A percentile compares a stretch with the other conserved stretches of the same genome.
Conservation (phyloP, 352 stramenopile species). For the Phytophthora crassamura region DNA sequence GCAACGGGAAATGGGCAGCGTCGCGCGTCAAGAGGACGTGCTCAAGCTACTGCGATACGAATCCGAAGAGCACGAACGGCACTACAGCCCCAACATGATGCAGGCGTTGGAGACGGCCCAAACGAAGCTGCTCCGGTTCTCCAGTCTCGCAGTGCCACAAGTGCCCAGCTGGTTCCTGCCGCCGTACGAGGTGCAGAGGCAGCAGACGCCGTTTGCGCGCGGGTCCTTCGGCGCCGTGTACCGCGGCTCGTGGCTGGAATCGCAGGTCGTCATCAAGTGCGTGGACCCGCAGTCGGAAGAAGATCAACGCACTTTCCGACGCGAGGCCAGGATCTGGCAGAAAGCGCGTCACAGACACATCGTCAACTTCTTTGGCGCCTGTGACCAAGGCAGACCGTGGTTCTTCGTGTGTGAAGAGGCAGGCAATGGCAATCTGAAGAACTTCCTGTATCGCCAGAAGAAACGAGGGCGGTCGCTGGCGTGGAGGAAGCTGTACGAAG, state of each 20-base stretch:
- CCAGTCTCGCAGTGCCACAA: slow-evolving; percentile 3
- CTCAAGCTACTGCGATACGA: slow-evolving; percentile 27
- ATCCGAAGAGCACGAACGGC: slow-evolving; percentile 1
- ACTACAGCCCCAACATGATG: slow-evolving; percentile 18
- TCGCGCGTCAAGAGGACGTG: slow-evolving; percentile 1
- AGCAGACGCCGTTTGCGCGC: slow-evolving; percentile 4
- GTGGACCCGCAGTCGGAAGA: slow-evolving; percentile 12
- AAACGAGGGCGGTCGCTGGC: slow-evolving; percentile 8
- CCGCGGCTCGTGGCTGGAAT: slow-evolving; percentile 23
- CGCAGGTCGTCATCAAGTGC: slow-evolving; percentile 30
- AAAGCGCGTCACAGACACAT: slow-evolving; percentile 24
- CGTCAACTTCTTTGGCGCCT: slow-evolving; percentile 33
- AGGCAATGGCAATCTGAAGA: slow-evolving; percentile 19
- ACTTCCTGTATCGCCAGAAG: slow-evolving; percentile 20
- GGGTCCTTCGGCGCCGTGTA: slow-evolving; percentile 24
- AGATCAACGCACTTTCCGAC: slow-evolving; percentile 25
- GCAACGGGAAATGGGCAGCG: slow-evolving; percentile 5
- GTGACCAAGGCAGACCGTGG: slow-evolving; percentile 14
- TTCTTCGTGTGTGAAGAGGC: too few species aligned
- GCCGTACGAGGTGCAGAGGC: slow-evolving; percentile 18
- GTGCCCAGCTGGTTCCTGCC: slow-evolving; percentile 29
- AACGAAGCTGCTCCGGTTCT: not conserved
- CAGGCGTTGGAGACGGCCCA: slow-evolving; percentile 8
- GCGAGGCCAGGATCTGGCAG: slow-evolving; percentile 27
- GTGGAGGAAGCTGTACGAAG: slow-evolving; percentile 40